Percentiles rank a stretch among this genome's conserved stretches.
Evolutionary conservation across 495 filamentous ascomycete species (phyloP).

Genomic region (Penicillium roqueforti): DNA sequence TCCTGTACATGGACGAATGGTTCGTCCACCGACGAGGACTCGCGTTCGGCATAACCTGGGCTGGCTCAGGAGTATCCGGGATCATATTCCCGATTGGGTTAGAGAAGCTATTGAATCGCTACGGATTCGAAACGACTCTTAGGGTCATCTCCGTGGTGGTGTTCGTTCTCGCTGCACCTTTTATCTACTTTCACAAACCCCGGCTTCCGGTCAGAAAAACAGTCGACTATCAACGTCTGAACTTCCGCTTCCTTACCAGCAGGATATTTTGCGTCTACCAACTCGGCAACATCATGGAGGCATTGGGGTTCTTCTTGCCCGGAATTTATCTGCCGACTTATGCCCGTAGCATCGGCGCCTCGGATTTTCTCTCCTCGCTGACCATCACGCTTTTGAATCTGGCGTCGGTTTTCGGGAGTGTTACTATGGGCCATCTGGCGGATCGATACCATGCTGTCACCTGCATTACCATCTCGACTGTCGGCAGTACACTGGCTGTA

Average conservation of each 20-base stretch:
- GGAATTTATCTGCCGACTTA: conserved; percentile 57
- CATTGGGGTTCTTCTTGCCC: conserved; percentile 58
- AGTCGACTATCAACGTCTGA: conserved; percentile 13
- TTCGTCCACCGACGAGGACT: conserved; percentile 46
- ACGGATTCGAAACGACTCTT: conserved; percentile 51
- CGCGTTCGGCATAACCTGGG: conserved; percentile 50
- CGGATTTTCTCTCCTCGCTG: conserved; percentile 18
- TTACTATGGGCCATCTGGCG: conserved; percentile 52
- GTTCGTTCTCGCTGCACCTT: conserved; percentile 47
- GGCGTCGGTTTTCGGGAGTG: conserved; percentile 51
- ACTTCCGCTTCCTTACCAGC: conserved; percentile 43
- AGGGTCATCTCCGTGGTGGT: conserved; percentile 43
- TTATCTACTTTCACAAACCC: conserved; percentile 54
- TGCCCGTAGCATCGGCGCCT: conserved; percentile 41
- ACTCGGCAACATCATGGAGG: conserved; percentile 50
- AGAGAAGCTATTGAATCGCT: conserved; percentile 40
- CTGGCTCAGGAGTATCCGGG: conserved; percentile 40
- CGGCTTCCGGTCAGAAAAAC: conserved; percentile 42
- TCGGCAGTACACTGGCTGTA: conserved; percentile 49
- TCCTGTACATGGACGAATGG: conserved; percentile 52
- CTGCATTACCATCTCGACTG: conserved; percentile 50
- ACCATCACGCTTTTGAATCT: conserved; percentile 50
- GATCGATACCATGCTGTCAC: conserved; percentile 54
- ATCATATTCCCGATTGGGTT: conserved; percentile 46
- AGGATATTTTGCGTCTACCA: conserved; percentile 49